phyloP scores from a whole-genome alignment of 805 yeast species.

The Starmerella cellae region DNA sequence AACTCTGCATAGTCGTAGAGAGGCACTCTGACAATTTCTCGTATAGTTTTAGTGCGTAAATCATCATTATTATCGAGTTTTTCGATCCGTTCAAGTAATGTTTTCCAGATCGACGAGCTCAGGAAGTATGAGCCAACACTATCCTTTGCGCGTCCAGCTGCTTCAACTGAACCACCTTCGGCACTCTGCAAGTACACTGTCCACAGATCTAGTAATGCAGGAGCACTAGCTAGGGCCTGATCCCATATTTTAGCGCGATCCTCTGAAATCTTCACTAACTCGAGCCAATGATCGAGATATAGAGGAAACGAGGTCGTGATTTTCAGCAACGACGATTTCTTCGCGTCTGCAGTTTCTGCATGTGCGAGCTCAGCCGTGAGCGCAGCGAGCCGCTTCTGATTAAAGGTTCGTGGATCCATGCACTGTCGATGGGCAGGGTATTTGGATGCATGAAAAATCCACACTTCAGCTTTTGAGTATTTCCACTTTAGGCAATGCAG shows the following conservation, averaged over 20 bases:
- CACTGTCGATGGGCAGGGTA: too few relatives aligned
- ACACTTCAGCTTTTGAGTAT: too few relatives aligned
- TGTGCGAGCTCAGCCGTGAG: too few relatives aligned
- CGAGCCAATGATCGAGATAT: constrained; percentile 33
- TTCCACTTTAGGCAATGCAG: too few relatives aligned
- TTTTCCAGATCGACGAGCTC: constrained; percentile 76
- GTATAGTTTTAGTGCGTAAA: constrained; percentile 28
- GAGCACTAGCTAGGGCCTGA: constrained; percentile 23
- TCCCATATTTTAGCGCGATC: constrained; percentile 15
- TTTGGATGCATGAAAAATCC: too few relatives aligned
- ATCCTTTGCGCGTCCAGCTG: constrained; percentile 37
- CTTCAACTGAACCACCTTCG: constrained; percentile 23
- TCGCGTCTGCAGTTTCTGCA: not conserved
- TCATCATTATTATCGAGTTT: constrained; percentile 23
- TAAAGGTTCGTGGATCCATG: not conserved
- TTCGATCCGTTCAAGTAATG: constrained; percentile 39
- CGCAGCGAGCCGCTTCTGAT: not conserved
- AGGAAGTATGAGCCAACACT: constrained; percentile 58
- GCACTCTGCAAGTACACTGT: constrained; percentile 24
- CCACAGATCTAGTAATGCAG: constrained; percentile 26
- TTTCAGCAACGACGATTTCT: constrained; percentile 5
- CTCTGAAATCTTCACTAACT: constrained; percentile 21
- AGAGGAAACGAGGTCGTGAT: constrained; percentile 29
- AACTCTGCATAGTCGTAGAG: constrained; percentile 79
- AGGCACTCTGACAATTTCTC: constrained; percentile 37